Evolutionary conservation across 148 eudicot species (phyloP).

Genomic region (Chenopodium album): DNA sequence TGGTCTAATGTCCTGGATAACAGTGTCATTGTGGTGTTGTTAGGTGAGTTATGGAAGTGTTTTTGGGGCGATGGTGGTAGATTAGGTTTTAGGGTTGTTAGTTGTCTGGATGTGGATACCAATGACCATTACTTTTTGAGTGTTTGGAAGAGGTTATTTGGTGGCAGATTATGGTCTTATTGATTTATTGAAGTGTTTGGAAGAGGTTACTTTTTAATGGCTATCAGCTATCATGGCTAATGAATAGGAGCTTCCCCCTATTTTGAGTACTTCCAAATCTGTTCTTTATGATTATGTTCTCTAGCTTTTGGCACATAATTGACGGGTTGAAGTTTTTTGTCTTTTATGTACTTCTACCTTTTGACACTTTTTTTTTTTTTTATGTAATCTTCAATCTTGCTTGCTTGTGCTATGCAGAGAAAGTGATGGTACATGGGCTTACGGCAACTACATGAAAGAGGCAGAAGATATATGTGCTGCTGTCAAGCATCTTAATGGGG

Average conservation of each 20-base stretch:
- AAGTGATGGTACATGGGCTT: conserved; percentile 80
- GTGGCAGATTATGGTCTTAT: too few species aligned
- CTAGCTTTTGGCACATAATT: background rate
- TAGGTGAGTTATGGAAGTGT: background rate
- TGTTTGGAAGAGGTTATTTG: background rate
- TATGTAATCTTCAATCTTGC: background rate
- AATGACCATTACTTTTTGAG: background rate
- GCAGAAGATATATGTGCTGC: conserved; percentile 69
- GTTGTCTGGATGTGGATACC: background rate
- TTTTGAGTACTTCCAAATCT: background rate
- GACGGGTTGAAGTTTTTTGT: background rate
- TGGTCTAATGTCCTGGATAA: background rate
- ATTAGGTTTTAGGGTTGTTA: background rate
- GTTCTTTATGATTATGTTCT: background rate
- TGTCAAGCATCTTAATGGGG: conserved; percentile 51
- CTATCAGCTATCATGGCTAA: background rate
- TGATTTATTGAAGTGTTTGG: too few species aligned
- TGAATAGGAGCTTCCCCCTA: background rate
- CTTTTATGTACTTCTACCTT: background rate
- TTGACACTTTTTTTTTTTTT: background rate
- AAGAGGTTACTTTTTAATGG: background rate
- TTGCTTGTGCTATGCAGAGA: conserved; percentile 46
- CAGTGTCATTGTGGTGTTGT: background rate
- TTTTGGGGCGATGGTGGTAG: background rate
- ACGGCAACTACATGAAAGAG: conserved; percentile 64